These are phyloP conservation scores for Arthrobotrys sphaeroides DNA, from an alignment of 2,329 filamentous ascomycete species.

Conservation along the genomic window DNA sequence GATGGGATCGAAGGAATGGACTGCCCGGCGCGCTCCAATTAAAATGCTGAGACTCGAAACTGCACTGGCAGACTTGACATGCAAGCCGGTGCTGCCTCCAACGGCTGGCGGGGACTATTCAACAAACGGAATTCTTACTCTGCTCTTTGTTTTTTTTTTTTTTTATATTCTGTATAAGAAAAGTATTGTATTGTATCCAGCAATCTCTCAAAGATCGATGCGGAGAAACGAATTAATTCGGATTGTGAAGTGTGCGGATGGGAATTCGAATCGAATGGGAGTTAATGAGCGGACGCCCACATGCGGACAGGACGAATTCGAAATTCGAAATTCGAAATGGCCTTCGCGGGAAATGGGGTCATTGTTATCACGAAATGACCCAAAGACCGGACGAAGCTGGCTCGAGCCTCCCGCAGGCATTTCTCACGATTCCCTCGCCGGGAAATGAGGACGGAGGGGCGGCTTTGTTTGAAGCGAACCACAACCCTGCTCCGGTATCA, in stretches of 20 bases:
- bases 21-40: slow-evolving; percentile 11
- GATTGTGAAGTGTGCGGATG: neutral
- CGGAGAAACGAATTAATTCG: slow-evolving; percentile 17
- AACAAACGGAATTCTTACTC: slow-evolving; percentile 19
- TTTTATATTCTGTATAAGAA: neutral
- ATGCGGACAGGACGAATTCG: neutral
- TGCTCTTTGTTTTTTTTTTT: neutral
- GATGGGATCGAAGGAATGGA: slow-evolving; percentile 21
- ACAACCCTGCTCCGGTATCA: slow-evolving; percentile 44
- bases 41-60: neutral
- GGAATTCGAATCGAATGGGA: neutral
- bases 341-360: slow-evolving; percentile 29
- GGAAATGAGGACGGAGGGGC: slow-evolving; percentile 51
- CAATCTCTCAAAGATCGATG: slow-evolving; percentile 24
- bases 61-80: neutral
- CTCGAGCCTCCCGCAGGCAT: neutral
- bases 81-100: slow-evolving; percentile 4
- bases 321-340: neutral
- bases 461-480: slow-evolving; percentile 53
- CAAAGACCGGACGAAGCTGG: slow-evolving; percentile 24
- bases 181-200: slow-evolving; percentile 5
- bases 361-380: slow-evolving; percentile 34
- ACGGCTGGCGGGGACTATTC: slow-evolving; percentile 21
- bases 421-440: slow-evolving; percentile 10
- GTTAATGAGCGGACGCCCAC: slow-evolving; percentile 15